Evolutionary conservation across 805 yeast genomes (phyloP).

Genomic region (Millerago galiae): DNA sequence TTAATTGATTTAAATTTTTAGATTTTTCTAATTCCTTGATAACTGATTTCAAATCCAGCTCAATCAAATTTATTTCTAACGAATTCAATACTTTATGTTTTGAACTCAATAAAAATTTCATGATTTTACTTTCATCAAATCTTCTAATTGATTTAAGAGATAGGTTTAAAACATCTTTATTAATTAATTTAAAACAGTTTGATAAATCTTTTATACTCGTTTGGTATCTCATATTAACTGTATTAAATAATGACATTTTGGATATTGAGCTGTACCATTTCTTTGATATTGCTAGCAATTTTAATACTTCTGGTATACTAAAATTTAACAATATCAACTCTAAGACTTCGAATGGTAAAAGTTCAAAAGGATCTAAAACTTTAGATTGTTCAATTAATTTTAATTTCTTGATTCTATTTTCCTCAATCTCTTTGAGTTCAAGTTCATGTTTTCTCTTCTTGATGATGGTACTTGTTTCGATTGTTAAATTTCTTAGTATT

Average conservation of each 20-base stretch:
- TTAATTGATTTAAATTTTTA: background rate
- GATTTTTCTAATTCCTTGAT: conserved; percentile 4
- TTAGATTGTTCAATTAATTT: conserved; percentile 1
- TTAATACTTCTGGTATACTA: conserved; percentile 1
- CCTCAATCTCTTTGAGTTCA: background rate
- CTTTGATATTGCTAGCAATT: conserved; percentile 11
- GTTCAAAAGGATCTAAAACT: conserved; percentile 1
- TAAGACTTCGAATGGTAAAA: conserved; percentile 11
- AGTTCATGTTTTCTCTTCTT: background rate
- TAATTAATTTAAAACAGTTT: conserved; percentile 12
- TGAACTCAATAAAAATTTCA: conserved; percentile 8
- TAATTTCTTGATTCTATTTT: conserved; percentile 1
- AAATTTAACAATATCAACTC: conserved; percentile 4
- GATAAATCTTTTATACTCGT: conserved; percentile 12
- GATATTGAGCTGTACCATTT: conserved; percentile 14
- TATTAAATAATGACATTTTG: conserved; percentile 12
- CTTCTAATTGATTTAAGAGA: conserved; percentile 12
- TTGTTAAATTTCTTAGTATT: conserved; percentile 8
- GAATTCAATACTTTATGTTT: conserved; percentile 1
- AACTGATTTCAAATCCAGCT: conserved; percentile 12
- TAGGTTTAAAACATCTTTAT: conserved; percentile 11
- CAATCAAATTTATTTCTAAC: conserved; percentile 14
- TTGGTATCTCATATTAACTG: conserved; percentile 9
- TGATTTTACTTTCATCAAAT: conserved; percentile 15
- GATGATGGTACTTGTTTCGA: background rate